phyloP scores from a whole-genome alignment of 768 basidiomycete genomes.

The Scleroderma citrinum region DNA sequence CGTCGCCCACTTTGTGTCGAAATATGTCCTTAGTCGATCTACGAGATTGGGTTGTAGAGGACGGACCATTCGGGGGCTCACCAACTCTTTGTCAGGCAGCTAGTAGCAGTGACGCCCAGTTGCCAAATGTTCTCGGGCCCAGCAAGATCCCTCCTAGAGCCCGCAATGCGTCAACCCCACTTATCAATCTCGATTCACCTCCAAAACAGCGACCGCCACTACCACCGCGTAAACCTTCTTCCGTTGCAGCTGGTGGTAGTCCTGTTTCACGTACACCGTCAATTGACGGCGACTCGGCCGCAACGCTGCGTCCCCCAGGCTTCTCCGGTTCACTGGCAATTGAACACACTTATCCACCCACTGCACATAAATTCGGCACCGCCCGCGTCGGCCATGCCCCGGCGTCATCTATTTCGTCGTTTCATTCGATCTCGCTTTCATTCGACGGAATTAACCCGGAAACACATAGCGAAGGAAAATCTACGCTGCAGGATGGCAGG shows the following conservation, averaged over 20 bases:
- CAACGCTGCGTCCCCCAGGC: constrained; percentile 25
- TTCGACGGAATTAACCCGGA: constrained; percentile 43
- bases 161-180: constrained; percentile 29
- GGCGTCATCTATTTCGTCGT: constrained; percentile 73
- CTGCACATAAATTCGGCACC: constrained; percentile 31
- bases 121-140: constrained; percentile 15
- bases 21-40: constrained; percentile 66
- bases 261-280: constrained; percentile 24
- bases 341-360: constrained; percentile 53
- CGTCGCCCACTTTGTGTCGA: constrained; percentile 40
- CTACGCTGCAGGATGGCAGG: constrained; percentile 21
- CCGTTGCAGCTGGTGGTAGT: constrained; percentile 38
- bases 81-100: constrained; percentile 9
- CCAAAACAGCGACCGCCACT: constrained; percentile 49
- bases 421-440: constrained; percentile 78
- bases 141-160: constrained; percentile 16
- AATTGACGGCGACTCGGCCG: constrained; percentile 10
- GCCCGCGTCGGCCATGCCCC: constrained; percentile 44
- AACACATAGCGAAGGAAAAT: constrained; percentile 2
- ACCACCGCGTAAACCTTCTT: constrained; percentile 62
- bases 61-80: constrained; percentile 36
- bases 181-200: constrained; percentile 54
- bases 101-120: constrained; percentile 3
- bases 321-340: constrained; percentile 46
- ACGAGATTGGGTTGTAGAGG: constrained; percentile 68